Base-by-base conservation (phyloP, 2,329 filamentous ascomycete genomes). In the Xylariaceae sp. region DNA sequence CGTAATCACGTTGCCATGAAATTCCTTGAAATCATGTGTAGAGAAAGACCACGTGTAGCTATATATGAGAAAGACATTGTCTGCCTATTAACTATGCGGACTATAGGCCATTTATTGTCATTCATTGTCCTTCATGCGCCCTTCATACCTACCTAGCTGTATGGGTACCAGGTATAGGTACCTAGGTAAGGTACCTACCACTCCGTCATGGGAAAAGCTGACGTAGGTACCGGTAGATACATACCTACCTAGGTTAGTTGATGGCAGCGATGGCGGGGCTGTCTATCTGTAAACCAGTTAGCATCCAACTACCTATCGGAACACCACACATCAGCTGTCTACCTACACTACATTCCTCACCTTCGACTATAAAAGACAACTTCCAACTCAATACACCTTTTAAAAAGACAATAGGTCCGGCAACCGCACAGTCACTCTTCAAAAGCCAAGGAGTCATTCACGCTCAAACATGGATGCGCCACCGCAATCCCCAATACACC, bases 391-490 rank as follows among this genome's bases (percentile, higher is more conserved):
- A 3, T 37, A 11, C 12, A 11, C 8, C 35, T 11, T 11, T 11
- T 3, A 11, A 6, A 37, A 11, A 37, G 8, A 3, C 8, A 11
- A 3, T 37, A 37, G 35, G 35, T 3, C 35, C 3, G 8, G 35
- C 4, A 37, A 37, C 4, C 35, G 8, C 5, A 34, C 8, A 37
- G 5, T 37, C 8, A 37, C 35, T 37, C 35, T 37, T 3, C 8
- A 37, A 11, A 37, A 11, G 39, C n/a, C 7, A 40, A 26, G 19
- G 39, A 40, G 39, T 40, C 2, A 40, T 40, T 4, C 26, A 19
- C 39, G 4, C 34, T 48, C 43, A 11, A 55, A 11, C 12, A 61
- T 59, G 58, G 55, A 57, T 49, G 51, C 35, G 53, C 50, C 58
- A 32, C 44, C 47, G 37, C 52, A 42, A 46, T 48, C 52, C 19